Evolutionary conservation across 257 asterid species (phyloP).

Genomic region (Jasminum sambac): DNA sequence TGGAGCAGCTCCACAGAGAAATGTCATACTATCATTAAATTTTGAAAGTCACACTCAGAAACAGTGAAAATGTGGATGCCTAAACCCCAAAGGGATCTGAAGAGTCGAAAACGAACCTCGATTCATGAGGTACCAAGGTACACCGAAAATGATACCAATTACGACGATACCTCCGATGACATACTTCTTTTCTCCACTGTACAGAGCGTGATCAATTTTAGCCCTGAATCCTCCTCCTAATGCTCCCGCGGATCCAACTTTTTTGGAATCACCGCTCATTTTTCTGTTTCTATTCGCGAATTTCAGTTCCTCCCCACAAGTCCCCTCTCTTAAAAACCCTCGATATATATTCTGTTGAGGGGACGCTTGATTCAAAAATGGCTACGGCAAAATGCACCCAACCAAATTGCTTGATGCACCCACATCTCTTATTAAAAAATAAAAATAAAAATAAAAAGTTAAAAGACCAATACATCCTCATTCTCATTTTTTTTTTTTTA

Average conservation of each 20-base stretch:
- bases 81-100: background rate
- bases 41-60: conserved; percentile 3
- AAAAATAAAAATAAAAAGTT: too few relatives aligned
- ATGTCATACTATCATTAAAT: background rate
- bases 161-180: conserved; percentile 79
- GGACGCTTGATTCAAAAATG: too few relatives aligned
- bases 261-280: conserved; percentile 56
- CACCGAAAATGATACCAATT: conserved; percentile 59
- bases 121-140: conserved; percentile 89
- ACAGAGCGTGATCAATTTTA: conserved; percentile 53
- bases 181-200: conserved; percentile 93
- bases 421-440: too few relatives aligned
- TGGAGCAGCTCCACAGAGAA: conserved; percentile 7
- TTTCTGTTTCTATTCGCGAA: conserved; percentile 12
- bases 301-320: background rate
- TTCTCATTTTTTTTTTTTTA: too few relatives aligned
- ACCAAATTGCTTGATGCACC: too few relatives aligned
- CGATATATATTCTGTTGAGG: background rate
- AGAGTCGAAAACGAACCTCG: conserved; percentile 45
- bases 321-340: conserved; percentile 7
- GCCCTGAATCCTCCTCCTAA: conserved; percentile 63
- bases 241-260: conserved; percentile 31
- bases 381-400: too few relatives aligned
- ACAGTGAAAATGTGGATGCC: background rate
- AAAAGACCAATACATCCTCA: too few relatives aligned